These are phyloP conservation scores for Leishmania martiniquensis DNA, from an alignment of 208 protist species.

Conservation along the genomic window DNA sequence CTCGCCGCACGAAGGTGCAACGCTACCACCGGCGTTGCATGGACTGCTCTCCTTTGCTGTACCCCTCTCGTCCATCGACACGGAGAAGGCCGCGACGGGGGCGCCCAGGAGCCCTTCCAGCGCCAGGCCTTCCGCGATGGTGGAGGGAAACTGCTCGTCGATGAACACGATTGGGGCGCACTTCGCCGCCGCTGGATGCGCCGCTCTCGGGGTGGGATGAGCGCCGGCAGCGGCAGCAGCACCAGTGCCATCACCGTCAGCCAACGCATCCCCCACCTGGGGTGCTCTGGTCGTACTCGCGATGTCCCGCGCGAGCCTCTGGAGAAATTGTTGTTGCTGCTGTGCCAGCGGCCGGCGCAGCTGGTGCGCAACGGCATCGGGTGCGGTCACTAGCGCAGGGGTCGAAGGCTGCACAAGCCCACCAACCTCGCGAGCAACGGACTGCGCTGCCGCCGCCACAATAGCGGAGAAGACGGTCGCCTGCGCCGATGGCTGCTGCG, in stretches of 20 bases:
- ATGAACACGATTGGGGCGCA: constrained; percentile 2
- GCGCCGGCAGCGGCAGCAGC: not conserved
- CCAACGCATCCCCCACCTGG: not conserved
- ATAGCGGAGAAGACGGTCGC: not conserved
- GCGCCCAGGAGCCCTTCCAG: constrained; percentile 7
- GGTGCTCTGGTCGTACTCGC: not conserved
- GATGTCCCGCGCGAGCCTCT: not conserved
- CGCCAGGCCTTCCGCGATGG: constrained; percentile 15
- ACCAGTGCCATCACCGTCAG: not conserved
- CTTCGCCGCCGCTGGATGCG: not conserved
- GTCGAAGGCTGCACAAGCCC: not conserved
- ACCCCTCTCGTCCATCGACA: constrained; percentile 7
- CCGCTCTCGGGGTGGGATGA: not conserved
- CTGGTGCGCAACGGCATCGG: not conserved
- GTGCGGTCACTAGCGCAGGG: not conserved
- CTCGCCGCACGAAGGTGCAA: not conserved
- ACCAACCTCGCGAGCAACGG: not conserved
- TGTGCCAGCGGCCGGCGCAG: not conserved
- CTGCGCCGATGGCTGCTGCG: not conserved
- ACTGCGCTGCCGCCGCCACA: constrained; percentile 4
- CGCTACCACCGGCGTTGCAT: not conserved
- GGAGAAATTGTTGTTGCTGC: constrained; percentile 3
- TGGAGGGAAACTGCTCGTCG: constrained; percentile 3
- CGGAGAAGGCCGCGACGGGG: constrained; percentile 1
- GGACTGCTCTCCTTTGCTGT: not conserved